Percentiles rank a stretch among this genome's conserved stretches.
Evolutionary conservation across 768 basidiomycete genomes (phyloP).

Genomic region (Suillus variegatus): DNA sequence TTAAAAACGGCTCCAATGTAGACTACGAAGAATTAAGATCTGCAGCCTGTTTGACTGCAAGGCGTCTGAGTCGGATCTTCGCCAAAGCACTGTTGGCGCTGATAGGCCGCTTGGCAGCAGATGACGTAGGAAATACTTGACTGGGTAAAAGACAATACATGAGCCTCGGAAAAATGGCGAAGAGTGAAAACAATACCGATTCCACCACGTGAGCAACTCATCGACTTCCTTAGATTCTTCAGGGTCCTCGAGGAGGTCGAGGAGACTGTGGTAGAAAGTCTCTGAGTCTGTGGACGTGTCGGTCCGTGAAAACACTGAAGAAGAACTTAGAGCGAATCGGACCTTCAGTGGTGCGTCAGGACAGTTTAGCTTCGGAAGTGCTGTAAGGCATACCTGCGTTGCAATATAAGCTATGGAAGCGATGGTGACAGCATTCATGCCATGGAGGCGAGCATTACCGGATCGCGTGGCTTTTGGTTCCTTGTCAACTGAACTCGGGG

Average conservation of each 20-base stretch:
- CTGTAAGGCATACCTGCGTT: conserved; percentile 11
- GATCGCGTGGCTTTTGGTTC: conserved; percentile 23
- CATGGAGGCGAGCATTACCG: background rate
- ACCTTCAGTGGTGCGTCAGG: conserved; percentile 8
- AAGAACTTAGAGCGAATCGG: conserved; percentile 20
- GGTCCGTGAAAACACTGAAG: conserved; percentile 17
- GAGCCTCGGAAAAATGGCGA: background rate
- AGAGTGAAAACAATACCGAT: conserved; percentile 9
- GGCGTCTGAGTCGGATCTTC: background rate
- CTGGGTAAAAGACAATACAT: background rate
- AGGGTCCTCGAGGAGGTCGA: too few species aligned
- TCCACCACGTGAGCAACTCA: conserved; percentile 21
- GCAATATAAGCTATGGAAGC: conserved; percentile 25
- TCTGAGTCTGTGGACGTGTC: too few species aligned
- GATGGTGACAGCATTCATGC: background rate
- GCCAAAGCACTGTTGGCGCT: conserved; percentile 4
- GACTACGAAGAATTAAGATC: background rate
- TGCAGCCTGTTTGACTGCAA: background rate
- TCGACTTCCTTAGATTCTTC: conserved; percentile 16
- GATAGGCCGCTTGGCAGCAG: background rate
- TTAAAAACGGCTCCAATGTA: too few species aligned
- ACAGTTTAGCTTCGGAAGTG: background rate
- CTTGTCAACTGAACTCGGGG: conserved; percentile 30
- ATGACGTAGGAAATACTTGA: conserved; percentile 10
- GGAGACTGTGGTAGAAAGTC: too few species aligned